These are phyloP conservation scores for Papiliotrema terrestris DNA, from an alignment of 1,284 basidiomycete species.

Conservation along the genomic window DNA sequence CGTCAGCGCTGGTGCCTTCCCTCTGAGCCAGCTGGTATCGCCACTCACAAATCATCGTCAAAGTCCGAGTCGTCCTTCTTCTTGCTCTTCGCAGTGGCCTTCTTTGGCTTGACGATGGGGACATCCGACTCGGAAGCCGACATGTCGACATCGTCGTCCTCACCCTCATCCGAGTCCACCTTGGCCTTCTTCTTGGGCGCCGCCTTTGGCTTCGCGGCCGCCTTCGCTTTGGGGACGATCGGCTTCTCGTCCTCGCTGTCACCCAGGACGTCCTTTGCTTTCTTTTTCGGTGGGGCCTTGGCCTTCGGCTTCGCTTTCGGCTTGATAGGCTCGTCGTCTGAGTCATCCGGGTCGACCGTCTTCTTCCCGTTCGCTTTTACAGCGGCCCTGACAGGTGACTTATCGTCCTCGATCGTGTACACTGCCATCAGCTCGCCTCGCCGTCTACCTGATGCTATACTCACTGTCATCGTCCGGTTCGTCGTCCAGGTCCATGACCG, in stretches of 20 bases:
- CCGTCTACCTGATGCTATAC: conserved; percentile 40
- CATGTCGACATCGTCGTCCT: no score
- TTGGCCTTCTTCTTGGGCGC: conserved; percentile 9
- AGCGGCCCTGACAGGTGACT: conserved; percentile 24
- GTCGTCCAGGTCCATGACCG: conserved; percentile 53
- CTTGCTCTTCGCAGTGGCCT: conserved; percentile 13
- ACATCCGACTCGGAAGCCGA: conserved; percentile 10
- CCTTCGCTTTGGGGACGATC: no score
- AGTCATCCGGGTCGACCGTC: conserved; percentile 5
- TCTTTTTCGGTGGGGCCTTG: neutral
- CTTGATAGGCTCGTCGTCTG: conserved; percentile 10
- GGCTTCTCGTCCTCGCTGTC: conserved; percentile 1
- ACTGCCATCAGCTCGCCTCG: conserved; percentile 34
- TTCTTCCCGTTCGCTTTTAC: conserved; percentile 3
- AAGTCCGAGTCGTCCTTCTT: conserved; percentile 29
- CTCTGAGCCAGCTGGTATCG: neutral
- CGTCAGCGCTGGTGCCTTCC: neutral
- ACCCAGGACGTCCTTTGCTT: neutral
- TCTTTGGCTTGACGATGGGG: conserved; percentile 6
- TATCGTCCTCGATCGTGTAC: conserved; percentile 23
- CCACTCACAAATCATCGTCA: conserved; percentile 28
- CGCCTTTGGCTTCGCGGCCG: conserved; percentile 5
- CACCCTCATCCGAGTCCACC: neutral
- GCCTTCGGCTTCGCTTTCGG: conserved; percentile 15
- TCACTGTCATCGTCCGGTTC: conserved; percentile 57